A percentile compares a stretch with the other conserved stretches of the same genome.
These are phyloP conservation scores for Mucuna pruriens DNA, from an alignment of 306 rosid genomes.

Conservation along the genomic window DNA sequence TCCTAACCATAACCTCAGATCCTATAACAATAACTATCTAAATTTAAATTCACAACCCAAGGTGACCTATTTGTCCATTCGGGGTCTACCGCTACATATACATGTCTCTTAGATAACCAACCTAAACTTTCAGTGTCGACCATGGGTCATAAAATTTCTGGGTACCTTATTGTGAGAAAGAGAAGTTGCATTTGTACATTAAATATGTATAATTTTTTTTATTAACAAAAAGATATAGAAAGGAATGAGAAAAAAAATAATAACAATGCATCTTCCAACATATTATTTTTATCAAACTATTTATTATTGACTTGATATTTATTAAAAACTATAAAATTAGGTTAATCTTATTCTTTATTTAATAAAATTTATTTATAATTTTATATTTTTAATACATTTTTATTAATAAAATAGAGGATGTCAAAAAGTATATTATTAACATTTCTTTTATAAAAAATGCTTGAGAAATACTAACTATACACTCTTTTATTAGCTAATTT, in stretches of 20 bases:
- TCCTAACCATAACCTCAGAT: neutral
- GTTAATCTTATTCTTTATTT: neutral
- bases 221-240: neutral
- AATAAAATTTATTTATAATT: neutral
- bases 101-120: neutral
- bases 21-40: neutral
- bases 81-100: neutral
- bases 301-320: neutral
- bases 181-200: neutral
- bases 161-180: neutral
- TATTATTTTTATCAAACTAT: no score
- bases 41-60: neutral
- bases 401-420: no score
- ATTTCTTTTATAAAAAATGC: no score
- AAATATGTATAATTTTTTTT: neutral
- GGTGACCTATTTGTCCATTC: neutral
- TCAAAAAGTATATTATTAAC: no score
- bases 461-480: no score
- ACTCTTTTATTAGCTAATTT: no score
- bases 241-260: neutral
- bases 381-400: no score
- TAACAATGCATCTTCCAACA: no score
- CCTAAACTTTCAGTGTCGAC: neutral
- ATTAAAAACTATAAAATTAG: neutral
- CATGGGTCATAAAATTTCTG: neutral